These are phyloP conservation scores for Gigaspora rosea DNA, from an alignment of 192 early-diverging fungal species.

Conservation along the genomic window DNA sequence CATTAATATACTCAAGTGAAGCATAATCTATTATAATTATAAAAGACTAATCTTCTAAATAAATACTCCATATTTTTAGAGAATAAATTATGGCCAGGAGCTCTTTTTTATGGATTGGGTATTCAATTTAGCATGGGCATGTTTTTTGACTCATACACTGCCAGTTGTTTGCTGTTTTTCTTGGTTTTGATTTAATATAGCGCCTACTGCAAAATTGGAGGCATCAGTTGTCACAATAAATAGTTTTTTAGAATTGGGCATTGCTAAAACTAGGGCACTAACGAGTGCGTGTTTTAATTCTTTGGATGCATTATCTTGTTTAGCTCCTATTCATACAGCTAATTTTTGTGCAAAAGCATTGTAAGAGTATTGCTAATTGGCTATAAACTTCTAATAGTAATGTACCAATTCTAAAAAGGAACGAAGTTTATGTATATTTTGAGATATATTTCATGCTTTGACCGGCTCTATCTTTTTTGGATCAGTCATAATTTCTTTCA, in stretches of 20 bases:
- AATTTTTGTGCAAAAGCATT: too few relatives aligned
- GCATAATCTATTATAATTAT: constrained; percentile 45
- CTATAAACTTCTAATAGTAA: constrained; percentile 39
- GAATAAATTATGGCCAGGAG: constrained; percentile 43
- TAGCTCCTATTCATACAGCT: constrained; percentile 13
- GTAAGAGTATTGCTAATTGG: too few relatives aligned
- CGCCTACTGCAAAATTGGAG: constrained; percentile 42
- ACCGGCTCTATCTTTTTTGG: constrained; percentile 36
- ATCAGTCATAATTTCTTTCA: constrained; percentile 32
- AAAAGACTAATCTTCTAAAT: constrained; percentile 35
- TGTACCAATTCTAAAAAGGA: constrained; percentile 38
- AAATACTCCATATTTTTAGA: constrained; percentile 40
- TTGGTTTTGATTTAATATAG: constrained; percentile 39
- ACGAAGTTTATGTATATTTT: constrained; percentile 27
- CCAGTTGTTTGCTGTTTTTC: constrained; percentile 30
- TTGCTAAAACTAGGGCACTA: constrained; percentile 35
- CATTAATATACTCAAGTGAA: constrained; percentile 44
- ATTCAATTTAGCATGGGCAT: constrained; percentile 33
- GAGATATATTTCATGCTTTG: constrained; percentile 31
- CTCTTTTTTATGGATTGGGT: constrained; percentile 41
- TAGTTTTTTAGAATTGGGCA: constrained; percentile 23
- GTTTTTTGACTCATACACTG: constrained; percentile 40
- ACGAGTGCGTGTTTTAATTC: constrained; percentile 35
- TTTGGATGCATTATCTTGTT: constrained; percentile 32
- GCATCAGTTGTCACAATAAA: constrained; percentile 44